These are phyloP conservation scores for Fragilaria radians DNA, from an alignment of 108 stramenopile species.

Conservation along the genomic window DNA sequence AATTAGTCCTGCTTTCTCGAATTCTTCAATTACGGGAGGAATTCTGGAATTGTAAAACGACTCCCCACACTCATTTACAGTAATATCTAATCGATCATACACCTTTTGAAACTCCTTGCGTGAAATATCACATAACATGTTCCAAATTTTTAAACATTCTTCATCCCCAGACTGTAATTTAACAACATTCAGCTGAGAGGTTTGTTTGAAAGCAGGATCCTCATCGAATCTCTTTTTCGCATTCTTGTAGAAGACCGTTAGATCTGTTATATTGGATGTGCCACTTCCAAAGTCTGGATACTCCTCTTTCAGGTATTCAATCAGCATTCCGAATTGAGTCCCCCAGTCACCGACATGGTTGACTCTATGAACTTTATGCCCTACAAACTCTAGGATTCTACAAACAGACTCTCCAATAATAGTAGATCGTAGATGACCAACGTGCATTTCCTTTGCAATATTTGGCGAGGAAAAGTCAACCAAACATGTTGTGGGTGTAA, in stretches of 20 bases:
- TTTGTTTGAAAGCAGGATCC: slow-evolving; percentile 91
- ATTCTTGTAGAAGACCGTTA: slow-evolving; percentile 97
- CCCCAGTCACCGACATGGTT: slow-evolving; percentile 99
- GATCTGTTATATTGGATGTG: slow-evolving; percentile 85
- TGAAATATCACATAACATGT: slow-evolving; percentile 89
- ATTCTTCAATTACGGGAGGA: slow-evolving; percentile 88
- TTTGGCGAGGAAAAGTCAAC: slow-evolving; percentile 99
- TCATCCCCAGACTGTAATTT: slow-evolving; percentile 93
- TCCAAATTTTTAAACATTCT: slow-evolving; percentile 88
- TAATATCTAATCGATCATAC: slow-evolving; percentile 93
- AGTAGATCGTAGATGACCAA: slow-evolving; percentile 96
- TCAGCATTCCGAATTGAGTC: slow-evolving; percentile 99
- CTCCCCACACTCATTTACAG: slow-evolving; percentile 92
- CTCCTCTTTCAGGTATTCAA: slow-evolving; percentile 95
- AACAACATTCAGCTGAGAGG: slow-evolving; percentile 91
- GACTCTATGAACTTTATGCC: slow-evolving; percentile 82
- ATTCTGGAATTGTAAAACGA: slow-evolving; percentile 99
- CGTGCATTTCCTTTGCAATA: slow-evolving; percentile 99
- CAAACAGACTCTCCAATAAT: slow-evolving; percentile 98
- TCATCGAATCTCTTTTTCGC: slow-evolving; percentile 94
- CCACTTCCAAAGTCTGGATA: slow-evolving; percentile 59
- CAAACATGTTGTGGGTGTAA: slow-evolving; percentile 48
- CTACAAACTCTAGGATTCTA: slow-evolving; percentile 90
- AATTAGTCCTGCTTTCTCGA: slow-evolving; percentile 59
- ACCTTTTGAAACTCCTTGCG: slow-evolving; percentile 96